Base-by-base conservation (phyloP, 2,329 filamentous ascomycete species). In the Alternaria incomplexa region DNA sequence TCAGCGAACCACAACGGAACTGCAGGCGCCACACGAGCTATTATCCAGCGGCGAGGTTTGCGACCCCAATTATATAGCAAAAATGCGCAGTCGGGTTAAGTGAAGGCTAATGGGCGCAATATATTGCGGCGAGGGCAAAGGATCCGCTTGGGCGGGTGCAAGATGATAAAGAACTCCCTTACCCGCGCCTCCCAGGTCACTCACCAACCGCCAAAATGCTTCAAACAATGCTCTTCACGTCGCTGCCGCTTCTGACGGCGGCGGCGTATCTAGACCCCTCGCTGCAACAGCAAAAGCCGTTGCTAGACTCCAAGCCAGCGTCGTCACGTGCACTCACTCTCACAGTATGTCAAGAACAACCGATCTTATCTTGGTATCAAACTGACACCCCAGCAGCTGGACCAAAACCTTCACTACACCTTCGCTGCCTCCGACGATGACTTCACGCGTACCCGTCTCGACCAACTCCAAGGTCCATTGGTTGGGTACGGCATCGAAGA, bases 1-100 rank as follows among this genome's bases (percentile, higher is more conserved):
- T 40, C 20, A 46, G 45, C 61, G 56, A 60, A 63, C 61, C 51
- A 55, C 61, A 43, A 44, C n/a, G 13, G 47, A 60, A 60, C 51
- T 63, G 25, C 61, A 59, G 61, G 61, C 56, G 61, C 56, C 51
- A 63, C 51, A 52, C n/a, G 46, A 36, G 56, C 46, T 43, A 56
- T 51, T 32, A 44, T 45, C 44, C 32, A 54, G 48, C 50, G 30
- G 59, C 52, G 30, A 43, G 32, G 48, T 17, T 45, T 15, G 28
- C 54, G 59, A 45, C 44, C 28, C 59, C 59, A 44, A 47, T 40
- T 53, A 58, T 57, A 58, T 23, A 58, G 25, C n/a, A 6, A 40
- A 17, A 40, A 56, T 9, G 45, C 45, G 45, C 28, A 50, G 32
- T 57, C n/a, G 15, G 17, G 17, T 13, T 10, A 56, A n/a, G 23